A percentile compares a stretch with the other conserved stretches of the same genome.
Evolutionary conservation across 768 basidiomycete species (phyloP).

Genomic region (Auriscalpium vulgare): DNA sequence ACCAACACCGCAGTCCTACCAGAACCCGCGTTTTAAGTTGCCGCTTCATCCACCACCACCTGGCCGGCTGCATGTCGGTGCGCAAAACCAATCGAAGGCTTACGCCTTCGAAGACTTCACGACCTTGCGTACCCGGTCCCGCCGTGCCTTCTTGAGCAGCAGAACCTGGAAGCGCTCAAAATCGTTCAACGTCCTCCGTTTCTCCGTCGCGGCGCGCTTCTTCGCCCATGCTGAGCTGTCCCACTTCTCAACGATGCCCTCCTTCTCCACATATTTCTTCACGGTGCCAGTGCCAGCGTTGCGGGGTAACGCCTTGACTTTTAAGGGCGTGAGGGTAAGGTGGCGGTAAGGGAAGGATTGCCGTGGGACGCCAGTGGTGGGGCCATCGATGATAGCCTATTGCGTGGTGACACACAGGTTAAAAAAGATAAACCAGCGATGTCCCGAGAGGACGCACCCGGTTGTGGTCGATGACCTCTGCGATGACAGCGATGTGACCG

Average conservation of each 20-base stretch:
- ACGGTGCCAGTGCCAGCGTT: slow-evolving; percentile 75
- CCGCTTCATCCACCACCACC: background rate
- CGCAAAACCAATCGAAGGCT: slow-evolving; percentile 1
- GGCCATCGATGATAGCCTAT: slow-evolving; percentile 94
- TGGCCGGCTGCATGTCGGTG: background rate
- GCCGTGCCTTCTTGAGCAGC: slow-evolving; percentile 81
- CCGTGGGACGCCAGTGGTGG: slow-evolving; percentile 84
- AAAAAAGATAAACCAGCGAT: background rate
- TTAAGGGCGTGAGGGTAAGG: slow-evolving; percentile 82
- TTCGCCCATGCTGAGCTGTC: slow-evolving; percentile 81
- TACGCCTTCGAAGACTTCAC: slow-evolving; percentile 52
- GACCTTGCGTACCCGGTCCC: slow-evolving; percentile 69
- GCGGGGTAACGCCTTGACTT: slow-evolving; percentile 78
- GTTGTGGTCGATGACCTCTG: slow-evolving; percentile 99
- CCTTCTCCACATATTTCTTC: slow-evolving; percentile 83
- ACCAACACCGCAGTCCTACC: slow-evolving; percentile 2
- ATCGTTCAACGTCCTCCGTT: slow-evolving; percentile 74
- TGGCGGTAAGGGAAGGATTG: slow-evolving; percentile 90
- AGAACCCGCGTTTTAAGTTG: background rate
- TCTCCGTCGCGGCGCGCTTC: slow-evolving; percentile 68
- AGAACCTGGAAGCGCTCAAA: slow-evolving; percentile 88
- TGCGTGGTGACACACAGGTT: background rate
- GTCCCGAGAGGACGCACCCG: slow-evolving; percentile 48
- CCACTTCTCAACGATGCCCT: slow-evolving; percentile 83
- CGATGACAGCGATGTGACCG: slow-evolving; percentile 91